Evolutionary conservation across 306 rosid genomes (phyloP).

Genomic region (Vigna angularis): DNA sequence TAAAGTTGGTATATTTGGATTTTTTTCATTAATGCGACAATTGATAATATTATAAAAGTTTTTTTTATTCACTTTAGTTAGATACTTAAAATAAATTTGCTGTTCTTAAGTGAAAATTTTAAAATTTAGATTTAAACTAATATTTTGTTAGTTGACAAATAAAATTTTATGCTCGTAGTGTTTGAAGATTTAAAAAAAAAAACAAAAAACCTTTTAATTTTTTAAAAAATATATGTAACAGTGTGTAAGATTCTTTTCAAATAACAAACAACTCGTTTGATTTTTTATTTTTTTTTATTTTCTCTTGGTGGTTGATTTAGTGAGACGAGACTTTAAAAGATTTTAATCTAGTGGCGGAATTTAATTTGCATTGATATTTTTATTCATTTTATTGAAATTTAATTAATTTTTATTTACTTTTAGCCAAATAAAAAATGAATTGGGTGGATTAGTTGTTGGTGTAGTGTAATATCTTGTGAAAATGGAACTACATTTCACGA

Average conservation of each 20-base stretch:
- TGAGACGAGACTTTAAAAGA: not conserved
- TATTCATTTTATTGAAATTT: not conserved
- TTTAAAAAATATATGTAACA: not conserved
- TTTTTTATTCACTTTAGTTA: not conserved
- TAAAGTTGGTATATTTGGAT: not conserved
- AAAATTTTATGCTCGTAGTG: not conserved
- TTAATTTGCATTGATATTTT: too few relatives aligned
- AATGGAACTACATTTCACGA: constrained; percentile 9
- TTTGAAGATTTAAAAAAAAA: not conserved
- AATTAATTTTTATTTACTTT: not conserved
- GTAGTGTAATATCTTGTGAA: not conserved
- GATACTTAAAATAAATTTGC: not conserved
- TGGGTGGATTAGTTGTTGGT: not conserved
- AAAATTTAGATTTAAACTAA: not conserved
- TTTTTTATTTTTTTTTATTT: too few relatives aligned
- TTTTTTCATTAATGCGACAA: too few relatives aligned
- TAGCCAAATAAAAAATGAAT: not conserved
- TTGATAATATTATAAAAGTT: not conserved
- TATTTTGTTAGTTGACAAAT: not conserved
- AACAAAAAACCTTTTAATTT: not conserved
- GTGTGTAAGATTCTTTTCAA: too few relatives aligned
- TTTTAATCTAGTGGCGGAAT: not conserved
- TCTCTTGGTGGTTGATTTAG: not conserved
- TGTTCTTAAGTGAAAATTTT: not conserved
- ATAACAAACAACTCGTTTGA: not conserved